Base-by-base conservation (phyloP, 257 asterid species). In the Orobanche coerulescens region DNA sequence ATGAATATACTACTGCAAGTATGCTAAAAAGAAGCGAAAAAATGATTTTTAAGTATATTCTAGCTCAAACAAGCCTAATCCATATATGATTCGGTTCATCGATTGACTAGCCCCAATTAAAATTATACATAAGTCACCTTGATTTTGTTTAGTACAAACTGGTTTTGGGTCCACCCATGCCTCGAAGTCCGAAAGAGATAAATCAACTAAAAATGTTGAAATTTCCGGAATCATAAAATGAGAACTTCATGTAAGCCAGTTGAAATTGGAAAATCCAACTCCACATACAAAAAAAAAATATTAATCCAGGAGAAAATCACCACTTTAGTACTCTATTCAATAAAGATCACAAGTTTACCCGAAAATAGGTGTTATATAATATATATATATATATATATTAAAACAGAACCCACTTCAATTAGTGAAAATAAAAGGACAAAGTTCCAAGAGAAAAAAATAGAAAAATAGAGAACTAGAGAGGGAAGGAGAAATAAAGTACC, bases 321-420 rank as follows among this genome's bases (percentile, higher is more conserved):
- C 69, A 54, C 69, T 67, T 73, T 52, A 64, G 64, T 24, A 46
- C 65, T 24, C 22, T 34, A 59, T 52, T 61, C 28, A 23, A 52
- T 25, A 63, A 60, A 72, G 39, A 43, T 53, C 42, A 33, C 72
- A 73, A 68, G 65, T 71, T 58, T 23, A 42, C 55, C 71, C 26
- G 1, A 7, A 37, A 37, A 37, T 7, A 4, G 44, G 14, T 2
- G 39, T 69, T 43, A 64, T 73, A 52, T 42, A 52, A 44, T 1
- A 16, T 2, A 37, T 4, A 34, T 20, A 14, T 22, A 61, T 51
- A 42, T 51, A 10, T 49, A 46, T 13, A 53, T 58, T 15, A 70
- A 72, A 67, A 55, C 71, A 67, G 61, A 73, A 65, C 78, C 78
- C 82, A 75, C 79, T 75, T 60, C 81, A 72, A 79, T 71, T 33